phyloP scores from a whole-genome alignment of 176 grass and related monocot genomes.

The Oryza nivara region DNA sequence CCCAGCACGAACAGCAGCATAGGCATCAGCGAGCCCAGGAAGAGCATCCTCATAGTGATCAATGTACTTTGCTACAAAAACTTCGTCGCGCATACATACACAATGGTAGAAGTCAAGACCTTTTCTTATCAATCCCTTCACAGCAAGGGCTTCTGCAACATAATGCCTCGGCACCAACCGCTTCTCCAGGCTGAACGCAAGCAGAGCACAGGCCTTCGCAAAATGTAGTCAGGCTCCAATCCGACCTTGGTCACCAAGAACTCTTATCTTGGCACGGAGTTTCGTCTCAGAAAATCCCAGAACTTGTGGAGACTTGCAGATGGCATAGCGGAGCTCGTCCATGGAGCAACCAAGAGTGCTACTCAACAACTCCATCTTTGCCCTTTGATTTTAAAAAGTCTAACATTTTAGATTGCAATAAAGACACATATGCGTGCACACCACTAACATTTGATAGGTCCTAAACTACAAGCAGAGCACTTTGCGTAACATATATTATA shows the following conservation, averaged over 20 bases:
- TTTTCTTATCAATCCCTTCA: too few species aligned
- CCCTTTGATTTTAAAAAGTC: too few species aligned
- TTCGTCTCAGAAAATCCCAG: neutral
- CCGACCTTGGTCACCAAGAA: slow-evolving; percentile 25
- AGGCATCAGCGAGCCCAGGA: neutral
- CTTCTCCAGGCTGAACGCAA: slow-evolving; percentile 39
- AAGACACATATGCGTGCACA: too few species aligned
- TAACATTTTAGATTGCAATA: too few species aligned
- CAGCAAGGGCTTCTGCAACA: neutral
- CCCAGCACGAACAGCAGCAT: neutral
- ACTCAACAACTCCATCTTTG: too few species aligned
- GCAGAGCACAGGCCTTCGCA: neutral
- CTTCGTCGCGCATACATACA: too few species aligned
- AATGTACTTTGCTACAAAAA: neutral
- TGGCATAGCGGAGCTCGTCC: neutral
- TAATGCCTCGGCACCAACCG: slow-evolving; percentile 9
- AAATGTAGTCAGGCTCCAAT: slow-evolving; percentile 1
- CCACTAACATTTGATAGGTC: too few species aligned
- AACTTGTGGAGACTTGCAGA: neutral
- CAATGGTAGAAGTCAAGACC: too few species aligned
- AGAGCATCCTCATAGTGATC: neutral
- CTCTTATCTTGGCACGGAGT: neutral
- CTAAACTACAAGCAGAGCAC: too few species aligned
- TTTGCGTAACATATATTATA: too few species aligned
- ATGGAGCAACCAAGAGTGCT: neutral